Percentiles rank a stretch among this genome's conserved stretches.
Evolutionary conservation across 148 eudicot genomes (phyloP).

Genomic region (Tetragonia tetragonoides): DNA sequence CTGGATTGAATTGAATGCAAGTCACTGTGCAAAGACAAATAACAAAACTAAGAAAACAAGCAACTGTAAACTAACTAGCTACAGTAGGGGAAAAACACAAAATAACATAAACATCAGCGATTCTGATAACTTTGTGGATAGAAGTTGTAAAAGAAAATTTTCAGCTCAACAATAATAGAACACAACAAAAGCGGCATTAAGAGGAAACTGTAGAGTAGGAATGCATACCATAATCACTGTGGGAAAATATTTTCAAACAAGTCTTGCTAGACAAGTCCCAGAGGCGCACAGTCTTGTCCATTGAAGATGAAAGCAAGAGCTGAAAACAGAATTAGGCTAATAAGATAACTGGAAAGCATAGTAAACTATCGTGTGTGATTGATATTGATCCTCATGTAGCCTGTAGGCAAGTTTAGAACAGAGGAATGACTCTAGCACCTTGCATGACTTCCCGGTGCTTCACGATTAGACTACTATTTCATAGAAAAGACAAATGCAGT

Average conservation of each 20-base stretch:
- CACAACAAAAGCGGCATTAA: not conserved
- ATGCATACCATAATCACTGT: constrained; percentile 93
- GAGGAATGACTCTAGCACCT: not conserved
- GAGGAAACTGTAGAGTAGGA: not conserved
- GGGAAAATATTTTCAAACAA: constrained; percentile 91
- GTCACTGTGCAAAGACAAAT: constrained; percentile 58
- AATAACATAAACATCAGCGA: not conserved
- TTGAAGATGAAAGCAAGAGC: constrained; percentile 96
- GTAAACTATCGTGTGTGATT: not conserved
- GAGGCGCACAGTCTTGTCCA: constrained; percentile 97
- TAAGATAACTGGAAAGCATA: constrained; percentile 21
- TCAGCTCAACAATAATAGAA: not conserved
- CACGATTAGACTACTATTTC: not conserved
- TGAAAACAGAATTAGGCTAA: constrained; percentile 38
- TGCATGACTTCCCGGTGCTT: not conserved
- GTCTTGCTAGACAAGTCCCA: constrained; percentile 86
- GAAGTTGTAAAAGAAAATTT: not conserved
- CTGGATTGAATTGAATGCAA: constrained; percentile 96
- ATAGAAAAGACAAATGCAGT: not conserved
- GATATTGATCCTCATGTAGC: not conserved
- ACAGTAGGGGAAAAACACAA: not conserved
- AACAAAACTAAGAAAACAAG: constrained; percentile 6
- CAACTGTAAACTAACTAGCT: constrained; percentile 13
- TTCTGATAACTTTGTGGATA: constrained; percentile 15
- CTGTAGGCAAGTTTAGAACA: not conserved